These are phyloP conservation scores for Leptographium lundbergii DNA, from an alignment of 2,329 filamentous ascomycete species.

Conservation along the genomic window DNA sequence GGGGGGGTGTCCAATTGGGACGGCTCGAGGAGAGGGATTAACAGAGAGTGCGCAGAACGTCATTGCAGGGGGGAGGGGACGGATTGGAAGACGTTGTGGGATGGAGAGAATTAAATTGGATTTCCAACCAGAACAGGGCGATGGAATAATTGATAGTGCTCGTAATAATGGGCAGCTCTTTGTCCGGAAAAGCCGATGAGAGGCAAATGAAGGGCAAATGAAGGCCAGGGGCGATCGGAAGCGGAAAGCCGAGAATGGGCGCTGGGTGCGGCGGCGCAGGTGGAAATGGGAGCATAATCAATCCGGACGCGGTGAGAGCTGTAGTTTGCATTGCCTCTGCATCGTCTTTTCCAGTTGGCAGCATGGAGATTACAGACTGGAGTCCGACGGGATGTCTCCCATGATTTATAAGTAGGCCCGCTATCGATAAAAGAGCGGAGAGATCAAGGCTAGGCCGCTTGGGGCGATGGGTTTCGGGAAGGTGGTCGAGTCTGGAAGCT, in stretches of 20 bases:
- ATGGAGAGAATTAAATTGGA: not conserved
- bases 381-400: not conserved
- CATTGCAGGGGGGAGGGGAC: not conserved
- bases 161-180: not conserved
- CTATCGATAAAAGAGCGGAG: constrained; percentile 8
- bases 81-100: not conserved
- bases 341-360: too few relatives aligned
- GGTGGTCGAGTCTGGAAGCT: not conserved
- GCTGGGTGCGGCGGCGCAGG: not conserved
- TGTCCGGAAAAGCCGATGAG: not conserved
- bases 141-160: not conserved
- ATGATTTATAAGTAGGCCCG: constrained; percentile 11
- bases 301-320: not conserved
- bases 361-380: not conserved
- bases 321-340: not conserved
- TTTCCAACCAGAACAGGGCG: not conserved
- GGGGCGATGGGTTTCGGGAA: constrained; percentile 5
- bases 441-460: constrained; percentile 1
- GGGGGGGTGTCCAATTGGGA: not conserved
- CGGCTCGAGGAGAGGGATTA: not conserved
- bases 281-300: not conserved
- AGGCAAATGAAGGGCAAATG: not conserved
- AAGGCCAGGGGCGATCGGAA: not conserved
- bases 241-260: not conserved
- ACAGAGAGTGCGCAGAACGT: not conserved